Base-by-base conservation (phyloP, 225 moss, liverwort and hornwort genomes). In the Anthoceros angustus region DNA sequence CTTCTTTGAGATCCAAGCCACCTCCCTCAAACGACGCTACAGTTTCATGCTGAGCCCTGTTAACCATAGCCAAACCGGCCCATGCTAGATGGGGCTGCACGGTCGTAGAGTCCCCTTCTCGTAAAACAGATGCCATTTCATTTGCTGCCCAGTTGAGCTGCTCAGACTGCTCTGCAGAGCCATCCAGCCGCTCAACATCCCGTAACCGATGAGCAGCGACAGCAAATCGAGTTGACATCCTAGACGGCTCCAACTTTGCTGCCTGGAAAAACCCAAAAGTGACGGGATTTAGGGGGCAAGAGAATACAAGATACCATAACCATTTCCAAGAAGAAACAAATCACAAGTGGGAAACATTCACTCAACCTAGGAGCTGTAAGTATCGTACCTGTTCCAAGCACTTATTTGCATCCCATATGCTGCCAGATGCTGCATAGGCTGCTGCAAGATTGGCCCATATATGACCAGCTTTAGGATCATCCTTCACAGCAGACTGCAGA, bases 41-140 rank as follows among this genome's bases (percentile, higher is more conserved):
- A 60, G 80, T 72, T 43, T 84, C 84, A 74, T 84, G 81, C 69
- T 84, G 84, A 23, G 84, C 84, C 62, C 84, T 72, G 65, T 81
- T 84, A 20, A 84, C 84, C 81, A 84, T 81, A 25, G 81, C 84
- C 42, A 84, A 74, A 39, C 84, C 84, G 15, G 78, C 72, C 84
- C 84, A 84, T 23, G 78, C 84, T 21, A 81, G 68, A 25, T 68
- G 72, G 39, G 77, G 81, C 68, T 81, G 69, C 64, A 77, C 71
- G 32, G 72, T 68, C n/a, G 68, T 61, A 39, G 68, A 70, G 16
- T 84, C 78, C 63, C 77, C 81, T 20, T 84, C 81, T 68, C 81
- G 68, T 68, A 84, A 62, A 42, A 84, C 79, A 25, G 84, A 84
- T 16, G 81, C 81, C 84, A 84, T 84, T 68, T 84, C 84, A 73